phyloP scores from a whole-genome alignment of 371 early-diverging fungal species.

The Rhizomucor miehei region DNA sequence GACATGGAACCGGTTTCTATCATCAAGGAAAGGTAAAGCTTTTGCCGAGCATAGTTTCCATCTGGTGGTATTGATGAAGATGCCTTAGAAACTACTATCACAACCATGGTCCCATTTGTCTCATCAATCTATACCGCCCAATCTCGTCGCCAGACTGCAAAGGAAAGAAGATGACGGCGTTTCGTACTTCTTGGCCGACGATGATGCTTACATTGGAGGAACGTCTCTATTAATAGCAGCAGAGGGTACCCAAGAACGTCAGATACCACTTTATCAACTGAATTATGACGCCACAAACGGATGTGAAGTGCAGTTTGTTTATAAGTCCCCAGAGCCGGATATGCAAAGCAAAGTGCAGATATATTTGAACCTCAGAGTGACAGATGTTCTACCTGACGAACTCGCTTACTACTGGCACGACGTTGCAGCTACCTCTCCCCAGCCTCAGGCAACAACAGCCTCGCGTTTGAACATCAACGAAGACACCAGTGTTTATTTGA shows the following conservation, averaged over 20 bases:
- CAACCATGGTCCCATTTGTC: conserved; percentile 55
- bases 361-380: too few species aligned
- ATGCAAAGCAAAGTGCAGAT: too few species aligned
- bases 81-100: conserved; percentile 27
- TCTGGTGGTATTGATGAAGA: background rate
- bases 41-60: background rate
- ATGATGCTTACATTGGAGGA: conserved; percentile 36
- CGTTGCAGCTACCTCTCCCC: too few species aligned
- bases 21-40: conserved; percentile 8
- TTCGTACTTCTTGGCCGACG: conserved; percentile 19
- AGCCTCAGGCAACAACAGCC: too few species aligned
- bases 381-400: too few species aligned
- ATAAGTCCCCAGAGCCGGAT: too few species aligned
- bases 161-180: background rate
- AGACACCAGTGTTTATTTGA: too few species aligned
- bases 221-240: conserved; percentile 19
- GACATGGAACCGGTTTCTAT: conserved; percentile 10
- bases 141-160: conserved; percentile 21
- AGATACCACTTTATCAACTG: too few species aligned
- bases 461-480: too few species aligned
- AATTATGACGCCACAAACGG: too few species aligned
- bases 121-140: conserved; percentile 52
- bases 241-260: background rate
- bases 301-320: too few species aligned
- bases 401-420: too few species aligned